Evolutionary conservation across 176 grass and related monocot species (phyloP), one percentile per base, ranked within the genome.

Genomic region (Triticum timopheevii): DNA sequence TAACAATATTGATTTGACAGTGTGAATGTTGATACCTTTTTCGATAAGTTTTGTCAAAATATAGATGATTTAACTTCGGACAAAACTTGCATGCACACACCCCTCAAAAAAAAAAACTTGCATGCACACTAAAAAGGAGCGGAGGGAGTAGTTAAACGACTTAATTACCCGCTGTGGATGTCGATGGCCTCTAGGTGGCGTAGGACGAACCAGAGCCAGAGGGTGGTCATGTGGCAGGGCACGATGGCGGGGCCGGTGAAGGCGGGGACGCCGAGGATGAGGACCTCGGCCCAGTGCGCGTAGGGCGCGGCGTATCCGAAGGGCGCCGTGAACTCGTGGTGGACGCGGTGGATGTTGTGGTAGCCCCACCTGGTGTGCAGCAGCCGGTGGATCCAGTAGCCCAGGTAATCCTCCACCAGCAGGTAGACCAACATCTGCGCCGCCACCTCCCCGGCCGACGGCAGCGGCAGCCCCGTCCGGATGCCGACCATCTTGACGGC

Each of bases 191-290:
- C 89, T 1, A 88, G 22, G 36, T 89, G 86, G 27, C 92, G 89
- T 45, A 94, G 24, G 5, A 47, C 15, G 24, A 85, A 78, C 92
- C 92, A 94, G 69, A 94, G 63, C 80, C 86, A 91, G 76, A 89
- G 87, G 45, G 87, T 91, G 83, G 90, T 87, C 64, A 85, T 91
- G 80, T 94, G 92, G 73, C 92, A 81, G 15, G 92, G 92, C 34
- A 84, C 89, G 1, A 94, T 67, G 69, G 70, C 87, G 25, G 89
- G 89, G 40, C 87, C 92, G 6, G 50, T 80, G 62, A 91, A 89
- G 31, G 92, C 52, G 10, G 87, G 84, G 19, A 94, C 61, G 13
- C 92, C 92, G 12, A 85, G 61, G 54, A 91, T 22, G 54, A 59
- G 54, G 54, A 59, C 54, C 54, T 59, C 54, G 54, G 54, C 54